Evolutionary conservation across 192 early-diverging fungal species (phyloP).

Genomic region (Linderina pennispora): DNA sequence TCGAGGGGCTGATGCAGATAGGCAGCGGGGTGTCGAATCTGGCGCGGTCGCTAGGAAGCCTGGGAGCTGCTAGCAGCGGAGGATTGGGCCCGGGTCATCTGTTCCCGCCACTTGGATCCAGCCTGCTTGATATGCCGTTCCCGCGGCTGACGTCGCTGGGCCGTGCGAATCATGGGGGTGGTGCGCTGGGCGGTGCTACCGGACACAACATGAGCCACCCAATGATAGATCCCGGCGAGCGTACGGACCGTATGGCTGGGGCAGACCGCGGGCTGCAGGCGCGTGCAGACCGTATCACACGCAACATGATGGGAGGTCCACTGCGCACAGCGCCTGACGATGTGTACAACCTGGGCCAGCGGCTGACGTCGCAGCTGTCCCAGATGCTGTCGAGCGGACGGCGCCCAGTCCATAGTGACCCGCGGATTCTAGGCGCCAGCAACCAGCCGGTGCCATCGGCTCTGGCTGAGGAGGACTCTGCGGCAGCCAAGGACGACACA

Average conservation of each 20-base stretch:
- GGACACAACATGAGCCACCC: conserved; percentile 35
- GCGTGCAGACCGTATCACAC: conserved; percentile 35
- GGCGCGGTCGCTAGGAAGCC: too few species aligned
- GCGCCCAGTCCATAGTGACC: conserved; percentile 26
- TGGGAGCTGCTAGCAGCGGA: background rate
- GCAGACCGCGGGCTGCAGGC: conserved; percentile 20
- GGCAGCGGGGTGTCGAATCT: too few species aligned
- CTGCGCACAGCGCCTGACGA: conserved; percentile 25
- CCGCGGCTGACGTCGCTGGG: conserved; percentile 20
- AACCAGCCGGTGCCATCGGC: conserved; percentile 6
- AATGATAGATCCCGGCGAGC: conserved; percentile 17
- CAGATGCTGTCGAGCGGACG: conserved; percentile 24
- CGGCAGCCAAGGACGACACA: background rate
- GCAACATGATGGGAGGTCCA: conserved; percentile 18
- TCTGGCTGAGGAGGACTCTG: conserved; percentile 4
- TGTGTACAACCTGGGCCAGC: conserved; percentile 29
- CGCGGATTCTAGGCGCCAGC: conserved; percentile 18
- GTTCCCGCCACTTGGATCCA: too few species aligned
- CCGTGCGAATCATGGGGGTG: conserved; percentile 10
- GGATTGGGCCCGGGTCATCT: too few species aligned
- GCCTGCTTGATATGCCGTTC: background rate
- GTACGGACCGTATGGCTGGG: conserved; percentile 15
- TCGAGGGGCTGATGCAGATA: too few species aligned
- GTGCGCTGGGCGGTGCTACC: conserved; percentile 6
- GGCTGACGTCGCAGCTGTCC: conserved; percentile 30